Evolutionary conservation across 1,139 yeast genomes (phyloP).

Genomic region (Arxiozyma heterogenica): DNA sequence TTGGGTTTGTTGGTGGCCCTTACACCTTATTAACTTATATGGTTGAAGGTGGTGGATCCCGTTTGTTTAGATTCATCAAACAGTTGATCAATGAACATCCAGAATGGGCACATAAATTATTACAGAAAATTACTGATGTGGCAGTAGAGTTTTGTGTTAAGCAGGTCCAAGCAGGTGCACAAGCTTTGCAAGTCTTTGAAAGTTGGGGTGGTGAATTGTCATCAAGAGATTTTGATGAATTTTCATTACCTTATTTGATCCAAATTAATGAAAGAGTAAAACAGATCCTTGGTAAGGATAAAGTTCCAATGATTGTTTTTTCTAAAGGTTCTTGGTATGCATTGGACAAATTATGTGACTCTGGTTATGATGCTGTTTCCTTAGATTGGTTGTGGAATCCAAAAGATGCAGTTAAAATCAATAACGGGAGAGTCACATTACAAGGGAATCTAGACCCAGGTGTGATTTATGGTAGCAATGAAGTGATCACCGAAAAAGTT

Average conservation of each 20-base stretch:
- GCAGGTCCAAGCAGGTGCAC: constrained; percentile 97
- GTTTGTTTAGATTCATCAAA: constrained; percentile 81
- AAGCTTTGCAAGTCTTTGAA: constrained; percentile 91
- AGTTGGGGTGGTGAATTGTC: constrained; percentile 98
- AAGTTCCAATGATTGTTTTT: constrained; percentile 80
- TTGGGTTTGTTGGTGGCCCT: constrained; percentile 97
- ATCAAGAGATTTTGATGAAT: constrained; percentile 77
- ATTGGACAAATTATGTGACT: constrained; percentile 67
- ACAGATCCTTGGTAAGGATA: constrained; percentile 62
- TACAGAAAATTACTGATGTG: constrained; percentile 76
- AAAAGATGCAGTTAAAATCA: constrained; percentile 70
- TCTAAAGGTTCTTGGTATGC: constrained; percentile 99
- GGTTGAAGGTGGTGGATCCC: constrained; percentile 97
- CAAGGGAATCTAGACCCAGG: constrained; percentile 98
- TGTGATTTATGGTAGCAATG: constrained; percentile 80
- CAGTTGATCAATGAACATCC: constrained; percentile 85
- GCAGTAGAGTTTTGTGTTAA: constrained; percentile 88
- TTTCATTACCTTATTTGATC: constrained; percentile 77
- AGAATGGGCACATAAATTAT: constrained; percentile 56
- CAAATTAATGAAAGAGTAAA: constrained; percentile 60
- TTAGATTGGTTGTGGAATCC: constrained; percentile 91
- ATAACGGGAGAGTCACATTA: constrained; percentile 68
- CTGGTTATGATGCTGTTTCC: constrained; percentile 84
- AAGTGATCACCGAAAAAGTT: constrained; percentile 68
- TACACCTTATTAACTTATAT: constrained; percentile 95